These are phyloP conservation scores for Trichoderma atroviride DNA, from an alignment of 2,329 filamentous ascomycete genomes.

Conservation along the genomic window DNA sequence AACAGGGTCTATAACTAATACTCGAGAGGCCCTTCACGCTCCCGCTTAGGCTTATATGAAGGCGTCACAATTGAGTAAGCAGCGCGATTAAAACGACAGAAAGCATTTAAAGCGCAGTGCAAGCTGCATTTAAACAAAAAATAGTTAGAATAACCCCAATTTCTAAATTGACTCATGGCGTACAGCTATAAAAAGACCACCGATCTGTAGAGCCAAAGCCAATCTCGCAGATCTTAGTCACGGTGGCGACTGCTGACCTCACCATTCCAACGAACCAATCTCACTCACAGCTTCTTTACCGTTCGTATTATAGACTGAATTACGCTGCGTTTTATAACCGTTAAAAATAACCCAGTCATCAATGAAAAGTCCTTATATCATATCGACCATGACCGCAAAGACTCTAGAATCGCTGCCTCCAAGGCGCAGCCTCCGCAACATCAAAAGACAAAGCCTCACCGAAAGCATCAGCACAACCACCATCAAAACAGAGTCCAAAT, in stretches of 20 bases:
- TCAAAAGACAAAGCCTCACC: background rate
- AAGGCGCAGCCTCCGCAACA: constrained; percentile 28
- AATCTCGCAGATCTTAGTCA: constrained; percentile 11
- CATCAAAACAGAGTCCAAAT: background rate
- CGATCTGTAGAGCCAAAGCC: background rate
- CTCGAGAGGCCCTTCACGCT: too few species aligned
- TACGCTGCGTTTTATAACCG: background rate
- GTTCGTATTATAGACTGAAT: background rate
- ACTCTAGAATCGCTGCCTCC: background rate
- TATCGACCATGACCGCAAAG: background rate
- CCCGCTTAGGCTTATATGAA: too few species aligned
- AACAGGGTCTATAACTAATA: background rate
- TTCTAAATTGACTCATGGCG: background rate
- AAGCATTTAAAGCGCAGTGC: background rate
- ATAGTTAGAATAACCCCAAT: background rate
- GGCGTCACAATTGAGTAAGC: background rate
- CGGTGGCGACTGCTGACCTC: constrained; percentile 5
- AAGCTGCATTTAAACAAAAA: background rate
- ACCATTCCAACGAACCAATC: background rate
- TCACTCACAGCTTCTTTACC: background rate
- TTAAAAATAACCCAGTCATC: background rate
- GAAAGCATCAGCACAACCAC: background rate
- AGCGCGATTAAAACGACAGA: background rate
- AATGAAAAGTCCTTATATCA: background rate
- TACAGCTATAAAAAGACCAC: background rate